Evolutionary conservation across 306 rosid genomes (phyloP).

Genomic region (Dryas drummondii): DNA sequence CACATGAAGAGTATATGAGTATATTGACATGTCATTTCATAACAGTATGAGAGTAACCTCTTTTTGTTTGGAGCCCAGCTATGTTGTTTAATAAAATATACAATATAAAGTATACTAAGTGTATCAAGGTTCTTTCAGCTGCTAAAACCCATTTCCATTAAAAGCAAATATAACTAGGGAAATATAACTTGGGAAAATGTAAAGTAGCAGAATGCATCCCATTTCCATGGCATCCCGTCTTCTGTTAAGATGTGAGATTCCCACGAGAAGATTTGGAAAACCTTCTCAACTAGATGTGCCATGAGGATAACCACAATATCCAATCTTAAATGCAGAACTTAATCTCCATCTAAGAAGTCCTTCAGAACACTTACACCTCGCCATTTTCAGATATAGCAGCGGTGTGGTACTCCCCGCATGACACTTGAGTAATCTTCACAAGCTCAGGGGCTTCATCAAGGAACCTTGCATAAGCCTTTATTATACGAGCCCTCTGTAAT

Average conservation of each 20-base stretch:
- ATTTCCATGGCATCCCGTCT: constrained; percentile 56
- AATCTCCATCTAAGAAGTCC: constrained; percentile 66
- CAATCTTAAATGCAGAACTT: constrained; percentile 53
- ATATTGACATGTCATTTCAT: neutral
- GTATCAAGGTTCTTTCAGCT: neutral
- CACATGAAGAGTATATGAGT: neutral
- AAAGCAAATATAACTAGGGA: neutral
- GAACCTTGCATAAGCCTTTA: constrained; percentile 77
- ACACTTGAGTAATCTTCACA: constrained; percentile 86
- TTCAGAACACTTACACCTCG: constrained; percentile 93
- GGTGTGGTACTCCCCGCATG: constrained; percentile 96
- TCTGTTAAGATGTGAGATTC: constrained; percentile 49
- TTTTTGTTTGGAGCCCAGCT: neutral
- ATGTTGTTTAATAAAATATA: neutral
- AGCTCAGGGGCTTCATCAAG: constrained; percentile 96
- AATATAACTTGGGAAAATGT: neutral
- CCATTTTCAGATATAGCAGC: constrained; percentile 88
- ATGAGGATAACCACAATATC: constrained; percentile 64
- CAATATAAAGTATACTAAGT: neutral
- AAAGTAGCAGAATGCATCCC: constrained; percentile 36
- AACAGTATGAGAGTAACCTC: neutral
- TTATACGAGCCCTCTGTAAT: constrained; percentile 74
- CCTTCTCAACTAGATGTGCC: constrained; percentile 43
- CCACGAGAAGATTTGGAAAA: constrained; percentile 35
- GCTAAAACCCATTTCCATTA: neutral